Base-by-base conservation (phyloP, 164 flowering plant species). In the Vitis rupestris region DNA sequence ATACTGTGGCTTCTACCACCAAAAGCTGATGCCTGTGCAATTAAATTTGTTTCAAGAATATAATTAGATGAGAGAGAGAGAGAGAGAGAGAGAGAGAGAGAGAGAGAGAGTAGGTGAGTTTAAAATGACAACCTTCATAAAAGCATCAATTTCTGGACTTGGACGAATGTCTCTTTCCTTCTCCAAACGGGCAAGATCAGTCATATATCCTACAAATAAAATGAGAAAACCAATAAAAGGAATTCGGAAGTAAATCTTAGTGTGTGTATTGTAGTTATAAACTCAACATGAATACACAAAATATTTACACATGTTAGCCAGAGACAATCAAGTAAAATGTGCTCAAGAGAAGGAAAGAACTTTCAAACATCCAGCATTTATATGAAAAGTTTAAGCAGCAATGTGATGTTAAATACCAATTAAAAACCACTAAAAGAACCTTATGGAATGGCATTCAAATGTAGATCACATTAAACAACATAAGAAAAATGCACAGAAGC, bases 121-220 rank as follows among this genome's bases (percentile, higher is more conserved):
- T 30, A 58, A 58, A 63, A 63, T 61, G 19, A 30, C 29, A 49
- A 91, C 98, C 97, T 94, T 92, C 97, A 94, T 94, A 75, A 80
- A 94, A 56, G 95, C 94, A 84, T 94, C 98, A 59, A 92, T 87
- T 73, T 84, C 97, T 59, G 93, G 88, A 75, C 81, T 85, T 14
- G 97, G 97, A 23, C 90, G 87, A 67, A 90, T 81, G 9, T 80
- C 80, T 69, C 61, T 81, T 74, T 89, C 88, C 81, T 83, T 90
- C 87, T 94, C 97, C 47, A 89, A 69, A 50, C 81, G 81, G 13
- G 70, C 64, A 44, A 94, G 83, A 63, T 89, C 95, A 63, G 81
- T 66, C 79, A 86, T 74, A 66, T 80, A 84, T 23, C 61, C 93
- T 90, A 70, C 62, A 70, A 70, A 8, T 51, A 6, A 10, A 29